Base-by-base conservation (phyloP, 2,329 filamentous ascomycete genomes). In the Hymenoscyphus linearis region DNA sequence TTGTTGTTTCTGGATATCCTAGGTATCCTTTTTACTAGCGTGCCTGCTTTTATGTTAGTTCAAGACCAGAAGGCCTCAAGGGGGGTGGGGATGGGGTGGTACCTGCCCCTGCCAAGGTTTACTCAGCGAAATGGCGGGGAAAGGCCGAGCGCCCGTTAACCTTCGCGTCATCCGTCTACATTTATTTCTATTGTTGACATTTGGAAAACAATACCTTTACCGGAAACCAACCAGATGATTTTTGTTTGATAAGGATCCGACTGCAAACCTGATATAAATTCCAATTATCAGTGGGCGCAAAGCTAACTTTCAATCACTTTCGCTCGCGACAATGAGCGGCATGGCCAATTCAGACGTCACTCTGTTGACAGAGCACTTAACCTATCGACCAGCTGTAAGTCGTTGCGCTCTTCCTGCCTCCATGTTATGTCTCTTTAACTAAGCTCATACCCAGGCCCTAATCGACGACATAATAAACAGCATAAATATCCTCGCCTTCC, bases 381-480 rank as follows among this genome's bases (percentile, higher is more conserved):
- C 91, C 66, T 97, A 96, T 71, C 93, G 95, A 1, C 95, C 93
- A 31, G 85, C 96, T 67, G 93, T 96, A 77, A 72, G 89, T 79
- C 27, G 36, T 26, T 59, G 37, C 34, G 3, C n/a, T 22, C 40
- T 18, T 5, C 9, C 2, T n/a, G 1, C 14, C 7, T 5, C 40
- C 2, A 27, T 58, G 14, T 18, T 6, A n/a, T 9, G 6, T 22
- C 22, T n/a, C 10, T 27, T n/a, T 27, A 31, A n/a, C 53, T 35
- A 40, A 36, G 31, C 22, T 1, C 37, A 22, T n/a, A 4, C 10
- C 31, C 52, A 96, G 93, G 90, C 90, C 64, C 85, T 99, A 50
- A 89, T 99, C 72, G 95, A 99, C 84, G 93, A 98, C 77, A 93
- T 98, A 69, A 96, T 98, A 79, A 97, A 98, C 80, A 90, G 89